Evolutionary conservation across 345 rosid genomes (phyloP).

Genomic region (Aegle marmelos): DNA sequence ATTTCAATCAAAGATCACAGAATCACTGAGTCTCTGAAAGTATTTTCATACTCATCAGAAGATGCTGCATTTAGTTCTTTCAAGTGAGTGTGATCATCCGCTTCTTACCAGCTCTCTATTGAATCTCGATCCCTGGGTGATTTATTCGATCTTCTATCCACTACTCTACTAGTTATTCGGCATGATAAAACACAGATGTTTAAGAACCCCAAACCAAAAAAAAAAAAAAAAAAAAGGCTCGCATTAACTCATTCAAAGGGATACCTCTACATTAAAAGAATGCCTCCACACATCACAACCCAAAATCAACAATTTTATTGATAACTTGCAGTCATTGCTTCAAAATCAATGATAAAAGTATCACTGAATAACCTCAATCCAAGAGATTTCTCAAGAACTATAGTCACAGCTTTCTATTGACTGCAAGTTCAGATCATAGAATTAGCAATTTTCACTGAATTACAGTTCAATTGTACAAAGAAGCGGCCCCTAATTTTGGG

Average conservation of each 20-base stretch:
- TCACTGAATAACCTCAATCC: not conserved
- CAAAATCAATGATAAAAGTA: not conserved
- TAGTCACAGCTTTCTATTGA: not conserved
- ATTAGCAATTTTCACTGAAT: not conserved
- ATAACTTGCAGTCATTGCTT: not conserved
- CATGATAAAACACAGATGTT: not conserved
- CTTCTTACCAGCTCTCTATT: not conserved
- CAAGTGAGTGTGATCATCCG: not conserved
- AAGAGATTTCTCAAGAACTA: not conserved
- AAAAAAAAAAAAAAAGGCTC: not conserved
- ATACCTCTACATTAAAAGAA: not conserved
- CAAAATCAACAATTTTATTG: conserved; percentile 3
- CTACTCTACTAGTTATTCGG: not conserved
- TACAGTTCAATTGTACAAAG: no score
- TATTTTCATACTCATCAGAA: not conserved
- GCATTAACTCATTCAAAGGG: not conserved
- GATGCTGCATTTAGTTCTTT: not conserved
- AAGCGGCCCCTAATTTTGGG: not conserved
- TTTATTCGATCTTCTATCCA: not conserved
- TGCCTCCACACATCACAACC: not conserved
- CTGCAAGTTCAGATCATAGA: not conserved
- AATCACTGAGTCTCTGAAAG: not conserved
- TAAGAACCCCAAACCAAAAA: no score
- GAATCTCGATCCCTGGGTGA: not conserved
- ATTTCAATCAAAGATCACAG: not conserved